Percentiles rank a stretch among this genome's conserved stretches.
Conservation (phyloP, 2,329 filamentous ascomycete species). For the Ophiostoma pallidulum region DNA sequence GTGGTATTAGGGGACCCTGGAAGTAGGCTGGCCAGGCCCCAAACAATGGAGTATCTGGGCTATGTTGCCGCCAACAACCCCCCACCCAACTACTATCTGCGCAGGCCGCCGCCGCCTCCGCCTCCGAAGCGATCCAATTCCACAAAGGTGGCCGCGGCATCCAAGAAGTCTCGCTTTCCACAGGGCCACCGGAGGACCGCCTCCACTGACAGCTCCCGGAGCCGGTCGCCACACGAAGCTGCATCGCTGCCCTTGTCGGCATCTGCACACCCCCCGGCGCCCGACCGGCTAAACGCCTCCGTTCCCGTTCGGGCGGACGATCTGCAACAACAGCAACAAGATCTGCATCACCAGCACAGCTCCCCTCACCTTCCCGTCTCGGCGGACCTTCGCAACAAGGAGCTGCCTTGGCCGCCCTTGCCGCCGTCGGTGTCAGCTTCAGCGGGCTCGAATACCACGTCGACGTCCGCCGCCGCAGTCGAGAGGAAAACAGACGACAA, state of each 20-base stretch:
- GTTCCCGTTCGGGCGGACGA: neutral
- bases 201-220: slow-evolving; percentile 11
- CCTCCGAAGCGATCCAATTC: slow-evolving; percentile 11
- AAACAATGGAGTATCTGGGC: slow-evolving; percentile 16
- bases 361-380: slow-evolving; percentile 12
- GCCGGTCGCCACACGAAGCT: slow-evolving; percentile 7
- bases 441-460: no score
- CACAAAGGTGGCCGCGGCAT: neutral
- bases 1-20: neutral
- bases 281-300: neutral
- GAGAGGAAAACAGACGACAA: neutral
- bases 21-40: neutral
- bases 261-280: neutral
- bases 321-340: neutral
- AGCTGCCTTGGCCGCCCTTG: slow-evolving; percentile 15
- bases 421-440: neutral
- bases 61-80: slow-evolving; percentile 15
- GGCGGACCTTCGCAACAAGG: slow-evolving; percentile 20
- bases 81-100: slow-evolving; percentile 11
- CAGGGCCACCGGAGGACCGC: slow-evolving; percentile 9
- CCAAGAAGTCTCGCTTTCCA: slow-evolving; percentile 6
- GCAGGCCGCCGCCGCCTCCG: slow-evolving; percentile 3
- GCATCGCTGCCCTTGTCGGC: neutral
- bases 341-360: neutral
- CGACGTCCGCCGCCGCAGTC: neutral